These are phyloP conservation scores for Echites panduratus DNA, from an alignment of 257 asterid genomes.

Conservation along the genomic window DNA sequence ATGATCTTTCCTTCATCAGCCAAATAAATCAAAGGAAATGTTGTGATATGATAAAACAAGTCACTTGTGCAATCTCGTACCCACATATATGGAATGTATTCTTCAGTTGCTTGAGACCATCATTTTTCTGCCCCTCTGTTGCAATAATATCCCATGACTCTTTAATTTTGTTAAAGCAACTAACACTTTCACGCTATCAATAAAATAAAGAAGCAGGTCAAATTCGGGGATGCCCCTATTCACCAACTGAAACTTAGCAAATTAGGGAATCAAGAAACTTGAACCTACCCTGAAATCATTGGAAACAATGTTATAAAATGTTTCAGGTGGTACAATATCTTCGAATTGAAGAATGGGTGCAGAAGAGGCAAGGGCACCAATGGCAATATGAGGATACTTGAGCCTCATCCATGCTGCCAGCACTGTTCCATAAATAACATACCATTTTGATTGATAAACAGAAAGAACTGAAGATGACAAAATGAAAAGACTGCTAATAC, in stretches of 20 bases:
- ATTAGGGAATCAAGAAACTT: not conserved
- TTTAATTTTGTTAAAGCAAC: constrained; percentile 75
- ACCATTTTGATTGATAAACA: not conserved
- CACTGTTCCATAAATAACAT: constrained; percentile 45
- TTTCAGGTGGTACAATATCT: constrained; percentile 72
- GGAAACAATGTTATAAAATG: constrained; percentile 79
- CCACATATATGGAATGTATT: constrained; percentile 59
- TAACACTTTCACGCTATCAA: constrained; percentile 65
- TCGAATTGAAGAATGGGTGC: constrained; percentile 93
- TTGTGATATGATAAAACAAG: not conserved
- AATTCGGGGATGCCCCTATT: constrained; percentile 6
- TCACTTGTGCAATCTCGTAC: constrained; percentile 30
- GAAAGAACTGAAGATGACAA: not conserved
- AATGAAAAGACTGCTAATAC: not conserved
- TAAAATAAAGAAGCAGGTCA: constrained; percentile 11
- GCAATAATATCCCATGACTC: constrained; percentile 74
- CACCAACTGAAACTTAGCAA: not conserved
- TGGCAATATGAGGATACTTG: constrained; percentile 86
- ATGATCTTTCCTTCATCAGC: constrained; percentile 10
- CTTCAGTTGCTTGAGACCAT: constrained; percentile 64
- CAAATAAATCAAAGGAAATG: not conserved
- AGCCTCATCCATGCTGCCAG: constrained; percentile 97
- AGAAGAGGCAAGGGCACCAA: constrained; percentile 96
- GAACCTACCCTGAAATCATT: constrained; percentile 64
- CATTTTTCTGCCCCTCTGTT: constrained; percentile 38